phyloP scores from a whole-genome alignment of 306 rosid genomes.

The Prunus mume region DNA sequence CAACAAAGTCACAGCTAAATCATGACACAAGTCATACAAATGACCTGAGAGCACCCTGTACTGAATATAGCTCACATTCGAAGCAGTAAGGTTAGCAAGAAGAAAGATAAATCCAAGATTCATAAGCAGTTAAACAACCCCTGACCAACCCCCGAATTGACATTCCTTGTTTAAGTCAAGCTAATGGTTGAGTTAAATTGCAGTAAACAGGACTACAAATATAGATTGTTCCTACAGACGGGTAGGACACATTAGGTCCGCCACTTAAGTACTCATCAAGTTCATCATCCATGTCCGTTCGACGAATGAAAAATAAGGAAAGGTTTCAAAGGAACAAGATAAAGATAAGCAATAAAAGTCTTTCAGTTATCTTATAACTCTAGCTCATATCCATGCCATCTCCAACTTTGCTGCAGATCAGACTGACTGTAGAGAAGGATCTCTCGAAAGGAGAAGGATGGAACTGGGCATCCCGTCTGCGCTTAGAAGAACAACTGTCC shows the following conservation, averaged over 20 bases:
- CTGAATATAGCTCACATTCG: slow-evolving; percentile 23
- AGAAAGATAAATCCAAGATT: slow-evolving; percentile 29
- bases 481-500: slow-evolving; percentile 67
- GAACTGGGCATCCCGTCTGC: slow-evolving; percentile 69
- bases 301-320: slow-evolving; percentile 27
- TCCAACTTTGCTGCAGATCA: slow-evolving; percentile 85
- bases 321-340: slow-evolving; percentile 36
- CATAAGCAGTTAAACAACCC: slow-evolving; percentile 27
- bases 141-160: slow-evolving; percentile 18
- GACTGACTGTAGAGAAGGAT: slow-evolving; percentile 70
- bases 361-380: slow-evolving; percentile 42
- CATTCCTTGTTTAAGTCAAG: slow-evolving; percentile 34
- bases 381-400: slow-evolving; percentile 91
- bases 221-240: slow-evolving; percentile 61
- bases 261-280: slow-evolving; percentile 50
- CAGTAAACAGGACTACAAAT: slow-evolving; percentile 53
- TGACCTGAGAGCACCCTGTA: slow-evolving; percentile 21
- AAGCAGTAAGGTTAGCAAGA: slow-evolving; percentile 21
- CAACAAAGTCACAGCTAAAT: slow-evolving; percentile 10
- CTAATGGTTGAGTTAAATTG: slow-evolving; percentile 58
- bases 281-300: slow-evolving; percentile 47
- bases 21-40: slow-evolving; percentile 23
- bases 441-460: slow-evolving; percentile 91
- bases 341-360: slow-evolving; percentile 39
- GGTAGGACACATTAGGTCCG: slow-evolving; percentile 55